phyloP scores from a whole-genome alignment of 2,329 filamentous ascomycete species.

The Monascus ruber region DNA sequence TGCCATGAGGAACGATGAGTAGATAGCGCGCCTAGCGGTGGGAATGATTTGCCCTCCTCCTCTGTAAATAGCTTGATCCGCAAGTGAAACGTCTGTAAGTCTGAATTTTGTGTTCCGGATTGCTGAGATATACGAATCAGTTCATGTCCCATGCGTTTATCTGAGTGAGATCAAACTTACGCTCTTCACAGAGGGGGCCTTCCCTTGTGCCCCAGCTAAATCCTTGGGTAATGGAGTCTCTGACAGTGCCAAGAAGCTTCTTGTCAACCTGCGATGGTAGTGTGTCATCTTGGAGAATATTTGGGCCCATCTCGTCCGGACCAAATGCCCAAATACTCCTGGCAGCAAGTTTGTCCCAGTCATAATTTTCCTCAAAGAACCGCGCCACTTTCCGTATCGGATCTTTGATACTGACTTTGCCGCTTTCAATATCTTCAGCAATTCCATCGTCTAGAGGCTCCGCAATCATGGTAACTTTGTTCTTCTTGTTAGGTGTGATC shows the following conservation, averaged over 20 bases:
- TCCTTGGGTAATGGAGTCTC: constrained; percentile 87
- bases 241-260: constrained; percentile 72
- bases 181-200: constrained; percentile 95
- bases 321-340: constrained; percentile 98
- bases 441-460: constrained; percentile 93
- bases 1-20: constrained; percentile 94
- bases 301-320: constrained; percentile 85
- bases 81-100: constrained; percentile 79
- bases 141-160: constrained; percentile 1
- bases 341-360: constrained; percentile 88
- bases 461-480: constrained; percentile 97
- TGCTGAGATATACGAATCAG: constrained; percentile 39
- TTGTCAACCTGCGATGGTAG: constrained; percentile 90
- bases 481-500: constrained; percentile 97
- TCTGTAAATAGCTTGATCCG: constrained; percentile 82
- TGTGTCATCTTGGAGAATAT: constrained; percentile 94
- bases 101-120: constrained; percentile 98
- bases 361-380: constrained; percentile 94
- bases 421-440: constrained; percentile 84
- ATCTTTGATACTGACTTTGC: constrained; percentile 82
- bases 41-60: constrained; percentile 97
- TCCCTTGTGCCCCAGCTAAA: constrained; percentile 95
- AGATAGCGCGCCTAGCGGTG: constrained; percentile 82
- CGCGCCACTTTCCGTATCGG: constrained; percentile 87
- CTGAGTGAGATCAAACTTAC: constrained; percentile 44